These are phyloP conservation scores for Beauveria sp. DNA, from an alignment of 2,329 filamentous ascomycete species.

Conservation along the genomic window DNA sequence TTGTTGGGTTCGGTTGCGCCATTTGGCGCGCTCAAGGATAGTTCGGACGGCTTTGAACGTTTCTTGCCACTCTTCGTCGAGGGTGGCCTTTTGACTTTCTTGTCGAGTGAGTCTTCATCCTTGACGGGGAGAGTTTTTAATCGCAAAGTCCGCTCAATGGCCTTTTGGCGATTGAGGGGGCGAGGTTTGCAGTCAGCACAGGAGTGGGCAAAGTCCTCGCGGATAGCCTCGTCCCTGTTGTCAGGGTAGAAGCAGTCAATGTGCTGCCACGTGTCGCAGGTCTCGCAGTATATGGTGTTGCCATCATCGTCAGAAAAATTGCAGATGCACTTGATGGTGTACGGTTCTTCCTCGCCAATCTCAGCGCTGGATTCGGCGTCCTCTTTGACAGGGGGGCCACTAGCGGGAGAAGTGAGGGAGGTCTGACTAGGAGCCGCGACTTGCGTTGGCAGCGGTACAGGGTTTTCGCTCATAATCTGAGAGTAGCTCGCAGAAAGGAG, in stretches of 20 bases:
- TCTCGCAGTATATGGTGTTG: constrained; percentile 93
- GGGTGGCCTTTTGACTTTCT: constrained; percentile 65
- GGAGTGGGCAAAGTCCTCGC: constrained; percentile 69
- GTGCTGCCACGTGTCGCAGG: constrained; percentile 96
- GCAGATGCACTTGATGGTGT: constrained; percentile 98
- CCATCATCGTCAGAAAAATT: constrained; percentile 91
- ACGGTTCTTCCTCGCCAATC: constrained; percentile 65
- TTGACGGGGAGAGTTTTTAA: constrained; percentile 36
- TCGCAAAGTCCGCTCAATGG: constrained; percentile 63
- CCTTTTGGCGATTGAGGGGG: constrained; percentile 63
- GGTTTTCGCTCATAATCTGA: constrained; percentile 58
- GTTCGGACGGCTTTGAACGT: constrained; percentile 55
- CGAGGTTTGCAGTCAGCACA: constrained; percentile 85
- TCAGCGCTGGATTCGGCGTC: constrained; percentile 42
- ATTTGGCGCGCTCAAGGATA: constrained; percentile 60
- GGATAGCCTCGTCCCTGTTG: constrained; percentile 63
- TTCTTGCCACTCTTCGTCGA: constrained; percentile 88
- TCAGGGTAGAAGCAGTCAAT: constrained; percentile 88
- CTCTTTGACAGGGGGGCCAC: constrained; percentile 28
- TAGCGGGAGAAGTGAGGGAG: constrained; percentile 29
- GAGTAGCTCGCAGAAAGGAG: constrained; percentile 31
- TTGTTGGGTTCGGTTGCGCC: constrained; percentile 50
- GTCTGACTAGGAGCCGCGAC: constrained; percentile 48
- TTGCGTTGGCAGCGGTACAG: constrained; percentile 45
- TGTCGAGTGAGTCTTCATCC: constrained; percentile 49